These are phyloP conservation scores for Inosperma sp. DNA, from an alignment of 768 basidiomycete genomes.

Conservation along the genomic window DNA sequence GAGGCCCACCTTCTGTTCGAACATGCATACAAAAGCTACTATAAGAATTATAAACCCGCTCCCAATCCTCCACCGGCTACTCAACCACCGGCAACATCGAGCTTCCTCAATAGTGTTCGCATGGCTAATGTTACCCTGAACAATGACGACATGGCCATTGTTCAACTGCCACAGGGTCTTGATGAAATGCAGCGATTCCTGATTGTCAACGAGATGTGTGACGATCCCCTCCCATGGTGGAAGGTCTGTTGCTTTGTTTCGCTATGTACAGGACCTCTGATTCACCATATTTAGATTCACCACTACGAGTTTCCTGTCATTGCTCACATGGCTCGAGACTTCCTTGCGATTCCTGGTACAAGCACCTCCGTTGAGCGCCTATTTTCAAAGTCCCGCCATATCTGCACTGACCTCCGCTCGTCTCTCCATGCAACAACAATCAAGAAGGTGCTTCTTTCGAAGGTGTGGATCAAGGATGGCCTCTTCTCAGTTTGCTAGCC, in stretches of 20 bases:
- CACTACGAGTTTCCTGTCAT: slow-evolving; percentile 21
- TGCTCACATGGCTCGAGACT: slow-evolving; percentile 27
- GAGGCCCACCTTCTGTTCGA: neutral
- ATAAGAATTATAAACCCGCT: neutral
- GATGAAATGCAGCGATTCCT: slow-evolving; percentile 15
- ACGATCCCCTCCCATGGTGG: slow-evolving; percentile 28
- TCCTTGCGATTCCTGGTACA: slow-evolving; percentile 30
- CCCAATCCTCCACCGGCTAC: neutral
- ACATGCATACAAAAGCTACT: neutral
- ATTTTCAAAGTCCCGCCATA: slow-evolving; percentile 28
- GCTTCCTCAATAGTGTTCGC: neutral
- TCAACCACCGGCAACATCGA: neutral
- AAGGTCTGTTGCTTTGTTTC: slow-evolving; percentile 17
- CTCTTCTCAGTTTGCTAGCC: no score
- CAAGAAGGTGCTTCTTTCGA: slow-evolving; percentile 22
- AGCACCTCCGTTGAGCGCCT: slow-evolving; percentile 28
- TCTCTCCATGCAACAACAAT: slow-evolving; percentile 27
- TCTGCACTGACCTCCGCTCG: slow-evolving; percentile 24
- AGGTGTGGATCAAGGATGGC: slow-evolving; percentile 24
- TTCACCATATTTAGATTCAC: neutral
- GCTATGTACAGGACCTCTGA: neutral
- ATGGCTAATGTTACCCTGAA: neutral
- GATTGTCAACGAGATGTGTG: slow-evolving; percentile 13
- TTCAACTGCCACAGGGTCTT: slow-evolving; percentile 9
- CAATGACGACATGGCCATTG: neutral